Base-by-base conservation (phyloP, 768 basidiomycete species). In the Xerocomellus intermedius region DNA sequence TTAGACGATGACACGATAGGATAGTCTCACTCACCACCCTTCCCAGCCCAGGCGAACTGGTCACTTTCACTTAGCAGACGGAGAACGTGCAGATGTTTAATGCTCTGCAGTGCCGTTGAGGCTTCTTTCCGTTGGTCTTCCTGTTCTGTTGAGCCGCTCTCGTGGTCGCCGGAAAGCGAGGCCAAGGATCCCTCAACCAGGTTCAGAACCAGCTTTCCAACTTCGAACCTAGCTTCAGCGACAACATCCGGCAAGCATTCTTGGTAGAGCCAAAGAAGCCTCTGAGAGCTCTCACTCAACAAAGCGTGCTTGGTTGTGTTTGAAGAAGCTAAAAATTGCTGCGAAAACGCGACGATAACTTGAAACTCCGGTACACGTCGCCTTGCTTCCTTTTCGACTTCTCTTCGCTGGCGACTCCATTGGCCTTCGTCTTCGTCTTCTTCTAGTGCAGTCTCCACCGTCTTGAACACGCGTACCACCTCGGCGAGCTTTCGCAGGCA, bases 191-290 rank as follows among this genome's bases (percentile, higher is more conserved):
- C 67, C 42, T 74, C 68, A 43, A 69, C 58, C 58, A 86, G 75
- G 52, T 76, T 74, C 52, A 76, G 75, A 28, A 94, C 70, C 21
- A 95, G 65, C 68, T 92, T 92, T 2, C 91, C 91, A 36, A 88
- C 83, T 68, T 98, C 95, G 62, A 95, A 98, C 47, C 85, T 78
- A 26, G 84, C 84, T 67, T 94, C 93, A 0, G 84, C 82, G 4
- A 90, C 86, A 2, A 92, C 72, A 1, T 79, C 74, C 0, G 93
- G 91, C 28, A 95, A 69, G 55, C 83, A 85, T 22, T 78, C 78
- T 61, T 96, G 91, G 67, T 97, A 98, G 47, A 95, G 77, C 82
- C 87, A 89, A 56, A 97, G 73, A 39, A 98, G 69, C 26, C 94
- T 72, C 60, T 94, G 84, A 1, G 94, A 84, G 47, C 82, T 80